A percentile compares a stretch with the other conserved stretches of the same genome.
These are phyloP conservation scores for Jaltomata sinuosa DNA, from an alignment of 257 asterid species.

Conservation along the genomic window DNA sequence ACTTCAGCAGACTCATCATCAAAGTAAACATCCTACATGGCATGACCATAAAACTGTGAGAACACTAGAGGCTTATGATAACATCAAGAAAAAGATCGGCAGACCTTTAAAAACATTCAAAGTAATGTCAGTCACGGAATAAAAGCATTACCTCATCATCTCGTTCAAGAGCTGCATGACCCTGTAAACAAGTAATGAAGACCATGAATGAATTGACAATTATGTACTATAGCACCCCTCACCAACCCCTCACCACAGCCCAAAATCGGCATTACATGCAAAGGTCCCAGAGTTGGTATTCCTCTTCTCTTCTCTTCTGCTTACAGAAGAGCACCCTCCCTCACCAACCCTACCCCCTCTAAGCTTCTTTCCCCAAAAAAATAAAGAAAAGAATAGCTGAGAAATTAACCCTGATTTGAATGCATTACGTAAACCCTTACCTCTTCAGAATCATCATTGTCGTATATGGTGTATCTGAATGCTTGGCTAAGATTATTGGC, in stretches of 20 bases:
- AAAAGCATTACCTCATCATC: conserved; percentile 70
- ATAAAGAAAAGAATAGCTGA: not conserved
- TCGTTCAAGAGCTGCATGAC: conserved; percentile 67
- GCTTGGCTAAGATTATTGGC: conserved; percentile 90
- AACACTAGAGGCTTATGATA: not conserved
- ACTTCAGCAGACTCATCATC: conserved; percentile 97
- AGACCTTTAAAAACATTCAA: not conserved
- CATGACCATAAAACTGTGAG: not conserved
- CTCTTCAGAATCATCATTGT: conserved; percentile 74
- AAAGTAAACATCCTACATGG: conserved; percentile 75
- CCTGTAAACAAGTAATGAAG: conserved; percentile 38
- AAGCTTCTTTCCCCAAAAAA: not conserved
- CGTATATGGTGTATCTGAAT: conserved; percentile 72
- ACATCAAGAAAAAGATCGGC: not conserved
- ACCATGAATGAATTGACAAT: not conserved
- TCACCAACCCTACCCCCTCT: not conserved
- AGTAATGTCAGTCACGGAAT: not conserved
- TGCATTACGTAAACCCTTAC: conserved; percentile 11
- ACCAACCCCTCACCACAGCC: not conserved
- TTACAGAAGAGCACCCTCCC: not conserved
- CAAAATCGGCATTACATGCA: not conserved
- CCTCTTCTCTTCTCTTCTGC: not conserved
- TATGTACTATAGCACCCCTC: not conserved
- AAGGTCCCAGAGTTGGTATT: not conserved
- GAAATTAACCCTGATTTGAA: not conserved